Base-by-base conservation (phyloP, 2,329 filamentous ascomycete genomes). In the Colletotrichum filicis region DNA sequence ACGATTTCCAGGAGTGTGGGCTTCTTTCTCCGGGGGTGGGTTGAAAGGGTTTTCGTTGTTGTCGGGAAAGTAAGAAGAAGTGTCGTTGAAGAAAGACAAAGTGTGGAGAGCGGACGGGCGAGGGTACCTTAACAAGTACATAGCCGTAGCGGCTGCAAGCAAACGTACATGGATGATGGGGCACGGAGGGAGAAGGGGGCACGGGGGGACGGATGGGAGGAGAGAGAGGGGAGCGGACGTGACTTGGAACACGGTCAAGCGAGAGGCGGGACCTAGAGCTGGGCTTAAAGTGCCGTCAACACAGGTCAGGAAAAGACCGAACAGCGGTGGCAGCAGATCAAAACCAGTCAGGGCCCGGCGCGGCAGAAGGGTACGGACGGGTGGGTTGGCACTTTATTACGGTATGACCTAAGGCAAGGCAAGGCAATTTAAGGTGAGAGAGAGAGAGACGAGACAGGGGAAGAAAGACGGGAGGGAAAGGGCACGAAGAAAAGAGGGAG, bases 61-160 rank as follows among this genome's bases (percentile, higher is more conserved):
- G 35, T 52, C 57, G 46, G 58, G 56, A 49, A 71, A 67, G 58
- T 49, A 32, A 60, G 64, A 52, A 65, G 70, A 67, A 68, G 66
- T 71, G 71, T 71, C 71, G 73, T 74, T 74, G 73, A 74, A 73
- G 73, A 74, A 74, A 71, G 69, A 66, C 62, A 55, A 73, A 74
- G 70, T 74, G 71, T 67, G 71, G 71, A 74, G 73, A 57, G 71
- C 52, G 58, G 58, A 62, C 64, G 73, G 60, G 70, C 57, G 71
- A 74, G 73, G 66, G 71, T 74, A 71, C 66, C 67, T 73, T 71
- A 66, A 71, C 66, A 73, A 73, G 71, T 73, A 73, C 60, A 56
- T 59, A 61, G 37, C 46, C 57, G 66, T 66, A 49, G 53, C 28
- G 64, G 60, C 61, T 71, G 67, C 35, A 57, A 28, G 71, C 46